phyloP scores from a whole-genome alignment of 2,329 filamentous ascomycete species.

The Alternaria ethzedia region DNA sequence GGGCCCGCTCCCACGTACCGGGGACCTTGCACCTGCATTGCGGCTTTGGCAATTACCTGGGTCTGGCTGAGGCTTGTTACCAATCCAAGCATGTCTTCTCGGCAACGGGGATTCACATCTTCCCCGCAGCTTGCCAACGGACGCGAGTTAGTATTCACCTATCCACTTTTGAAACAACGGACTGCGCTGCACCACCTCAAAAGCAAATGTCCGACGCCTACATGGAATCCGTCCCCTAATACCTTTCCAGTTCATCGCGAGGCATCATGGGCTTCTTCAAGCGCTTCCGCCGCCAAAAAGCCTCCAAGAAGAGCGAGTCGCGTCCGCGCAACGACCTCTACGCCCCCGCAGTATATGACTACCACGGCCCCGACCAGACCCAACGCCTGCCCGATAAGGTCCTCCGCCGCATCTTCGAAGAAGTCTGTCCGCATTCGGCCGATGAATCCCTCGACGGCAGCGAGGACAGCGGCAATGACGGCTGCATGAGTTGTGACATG shows the following conservation, averaged over 20 bases:
- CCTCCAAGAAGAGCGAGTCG: conserved; percentile 48
- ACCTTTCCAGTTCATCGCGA: conserved; percentile 29
- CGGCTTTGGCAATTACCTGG: conserved; percentile 5
- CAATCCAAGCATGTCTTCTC: conserved; percentile 31
- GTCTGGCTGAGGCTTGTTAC: conserved; percentile 12
- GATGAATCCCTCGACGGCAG: conserved; percentile 77
- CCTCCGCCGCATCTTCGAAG: conserved; percentile 77
- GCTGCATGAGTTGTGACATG: conserved; percentile 93
- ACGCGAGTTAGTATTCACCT: conserved; percentile 33
- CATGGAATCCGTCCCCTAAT: conserved; percentile 21
- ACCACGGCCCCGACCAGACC: conserved; percentile 52
- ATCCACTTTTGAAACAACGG: conserved; percentile 15
- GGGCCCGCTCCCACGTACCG: conserved; percentile 1
- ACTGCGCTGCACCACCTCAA: conserved; percentile 19
- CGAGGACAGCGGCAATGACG: conserved; percentile 78
- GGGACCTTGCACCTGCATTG: conserved; percentile 6
- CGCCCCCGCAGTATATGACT: conserved; percentile 31
- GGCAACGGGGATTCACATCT: conserved; percentile 28
- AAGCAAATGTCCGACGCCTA: conserved; percentile 22
- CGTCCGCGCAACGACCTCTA: conserved; percentile 39
- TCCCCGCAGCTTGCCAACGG: conserved; percentile 33
- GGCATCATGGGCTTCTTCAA: conserved; percentile 59
- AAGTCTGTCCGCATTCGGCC: conserved; percentile 80
- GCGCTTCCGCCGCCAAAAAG: conserved; percentile 54
- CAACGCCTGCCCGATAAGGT: conserved; percentile 68